Conservation (phyloP, 352 stramenopile genomes). For the Pythium aphanidermatum region DNA sequence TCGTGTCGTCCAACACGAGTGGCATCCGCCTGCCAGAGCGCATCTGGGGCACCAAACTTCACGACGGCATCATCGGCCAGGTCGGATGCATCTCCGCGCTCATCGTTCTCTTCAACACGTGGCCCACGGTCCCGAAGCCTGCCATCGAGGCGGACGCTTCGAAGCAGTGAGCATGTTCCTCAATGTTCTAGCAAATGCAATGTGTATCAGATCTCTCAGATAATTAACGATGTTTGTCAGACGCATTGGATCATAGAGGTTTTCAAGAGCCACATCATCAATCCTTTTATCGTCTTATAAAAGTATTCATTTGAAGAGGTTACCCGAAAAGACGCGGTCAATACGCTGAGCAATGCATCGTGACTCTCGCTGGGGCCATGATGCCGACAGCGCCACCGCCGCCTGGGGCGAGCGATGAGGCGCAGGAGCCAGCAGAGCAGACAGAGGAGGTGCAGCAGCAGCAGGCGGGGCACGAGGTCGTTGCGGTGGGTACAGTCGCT, state of each 20-base stretch:
- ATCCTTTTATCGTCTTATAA: constrained; percentile 1
- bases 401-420: constrained; percentile 1
- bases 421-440: constrained; percentile 2
- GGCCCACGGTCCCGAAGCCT: constrained; percentile 40
- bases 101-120: constrained; percentile 82
- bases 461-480: constrained; percentile 45
- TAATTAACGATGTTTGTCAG: no score
- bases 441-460: background rate
- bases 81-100: constrained; percentile 76
- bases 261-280: no score
- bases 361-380: constrained; percentile 2
- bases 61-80: constrained; percentile 79
- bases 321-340: constrained; percentile 10
- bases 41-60: constrained; percentile 70
- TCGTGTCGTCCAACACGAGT: constrained; percentile 83
- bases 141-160: constrained; percentile 9
- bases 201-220: no score
- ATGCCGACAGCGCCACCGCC: background rate
- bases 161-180: constrained; percentile 14
- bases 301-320: constrained; percentile 8
- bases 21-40: constrained; percentile 71
- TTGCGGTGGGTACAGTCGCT: constrained; percentile 60
- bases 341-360: background rate
- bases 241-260: no score
- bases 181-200: no score